Conservation (phyloP, 1,284 basidiomycete genomes). For the Bjerkandera adusta region DNA sequence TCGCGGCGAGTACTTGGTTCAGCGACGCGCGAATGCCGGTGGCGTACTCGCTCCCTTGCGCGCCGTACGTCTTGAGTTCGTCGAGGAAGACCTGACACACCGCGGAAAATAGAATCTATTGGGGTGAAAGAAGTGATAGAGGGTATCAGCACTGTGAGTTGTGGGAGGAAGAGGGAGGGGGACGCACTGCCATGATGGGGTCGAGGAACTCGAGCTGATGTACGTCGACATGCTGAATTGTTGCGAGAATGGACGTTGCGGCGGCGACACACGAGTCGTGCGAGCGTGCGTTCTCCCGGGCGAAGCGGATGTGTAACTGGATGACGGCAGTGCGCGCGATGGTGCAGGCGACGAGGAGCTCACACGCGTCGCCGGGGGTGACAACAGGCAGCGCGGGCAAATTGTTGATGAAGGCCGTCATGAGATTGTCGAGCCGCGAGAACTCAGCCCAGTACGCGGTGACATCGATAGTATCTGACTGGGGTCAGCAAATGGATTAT, state of each 20-base stretch:
- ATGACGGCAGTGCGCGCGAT: slow-evolving; percentile 25
- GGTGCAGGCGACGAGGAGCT: slow-evolving; percentile 24
- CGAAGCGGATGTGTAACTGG: slow-evolving; percentile 25
- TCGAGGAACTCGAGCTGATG: slow-evolving; percentile 17
- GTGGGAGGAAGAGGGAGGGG: not conserved
- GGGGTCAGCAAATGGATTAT: not conserved
- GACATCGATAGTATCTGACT: slow-evolving; percentile 16
- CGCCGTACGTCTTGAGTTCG: slow-evolving; percentile 17
- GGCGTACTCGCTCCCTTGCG: slow-evolving; percentile 2
- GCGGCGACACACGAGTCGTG: slow-evolving; percentile 22
- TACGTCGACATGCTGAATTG: slow-evolving; percentile 18
- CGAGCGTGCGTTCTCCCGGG: slow-evolving; percentile 16
- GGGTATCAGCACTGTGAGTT: not conserved
- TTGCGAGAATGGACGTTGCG: slow-evolving; percentile 19
- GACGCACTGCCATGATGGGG: slow-evolving; percentile 28
- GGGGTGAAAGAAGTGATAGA: too few species aligned
- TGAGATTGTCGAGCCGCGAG: slow-evolving; percentile 20
- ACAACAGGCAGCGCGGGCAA: slow-evolving; percentile 19
- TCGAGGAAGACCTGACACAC: slow-evolving; percentile 26
- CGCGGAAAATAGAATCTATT: slow-evolving; percentile 27
- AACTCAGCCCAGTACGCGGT: slow-evolving; percentile 23
- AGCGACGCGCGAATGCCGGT: slow-evolving; percentile 4
- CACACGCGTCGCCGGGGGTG: slow-evolving; percentile 18
- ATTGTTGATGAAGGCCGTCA: slow-evolving; percentile 22
- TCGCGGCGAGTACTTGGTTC: slow-evolving; percentile 10